Base-by-base conservation (phyloP, 495 filamentous ascomycete genomes). In the Trichoderma orchidacearum region DNA sequence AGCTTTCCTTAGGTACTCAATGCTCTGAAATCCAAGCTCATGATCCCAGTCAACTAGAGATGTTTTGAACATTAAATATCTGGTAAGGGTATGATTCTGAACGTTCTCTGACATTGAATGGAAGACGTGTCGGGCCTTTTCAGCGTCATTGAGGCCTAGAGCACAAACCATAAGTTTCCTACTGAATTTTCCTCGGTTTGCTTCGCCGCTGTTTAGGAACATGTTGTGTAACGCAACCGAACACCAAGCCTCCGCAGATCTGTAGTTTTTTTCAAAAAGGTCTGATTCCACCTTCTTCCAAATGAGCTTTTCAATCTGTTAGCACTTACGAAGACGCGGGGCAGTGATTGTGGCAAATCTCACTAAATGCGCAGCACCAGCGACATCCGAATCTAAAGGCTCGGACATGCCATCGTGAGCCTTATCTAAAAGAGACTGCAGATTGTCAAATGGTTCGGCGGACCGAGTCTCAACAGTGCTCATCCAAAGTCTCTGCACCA, bases 1-100 rank as follows among this genome's bases (percentile, higher is more conserved):
- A 25, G 68, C 58, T 27, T 36, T 71, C 57, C 51, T 30, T 63
- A 62, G 30, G 9, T 58, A 48, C 41, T 57, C 51, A 21, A 69
- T 54, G 52, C 63, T 66, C 17, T 63, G 56, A 1, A 56, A 60
- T 6, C 83, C 87, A 68, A 85, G 64, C 1, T 76, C 76, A 48
- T 64, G 60, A 63, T 90, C 80, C 56, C 73, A 71, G 55, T 66
- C 74, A 41, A 78, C 71, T 4, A 94, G 65, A 2, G 86, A 85
- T 29, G 87, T 69, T 62, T 88, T 92, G 72, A 86, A 91, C 62
- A 83, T 78, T 23, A 94, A 65, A 64, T 86, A 91, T 34, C 79
- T 72, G 8, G 86, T 88, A 59, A 82, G 76, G 3, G 81, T 77
- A 28, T 85, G 81, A 52, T 71, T 70, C 61, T 73, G 75, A 45